Conservation (phyloP, 1,284 basidiomycete species). For the Peniophora sp. region DNA sequence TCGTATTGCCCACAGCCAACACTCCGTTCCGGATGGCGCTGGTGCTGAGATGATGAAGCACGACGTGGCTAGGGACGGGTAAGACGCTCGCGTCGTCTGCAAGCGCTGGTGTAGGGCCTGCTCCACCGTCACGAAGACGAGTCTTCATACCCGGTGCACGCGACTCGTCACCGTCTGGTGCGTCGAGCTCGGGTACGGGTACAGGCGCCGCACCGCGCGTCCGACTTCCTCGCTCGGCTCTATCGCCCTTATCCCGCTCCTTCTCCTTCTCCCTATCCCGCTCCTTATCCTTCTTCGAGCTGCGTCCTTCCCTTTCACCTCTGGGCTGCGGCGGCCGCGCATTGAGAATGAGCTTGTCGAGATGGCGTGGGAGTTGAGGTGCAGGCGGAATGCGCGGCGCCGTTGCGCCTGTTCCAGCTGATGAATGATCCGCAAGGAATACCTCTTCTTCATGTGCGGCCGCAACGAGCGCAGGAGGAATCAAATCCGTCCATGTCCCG, state of each 20-base stretch:
- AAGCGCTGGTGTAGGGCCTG: slow-evolving; percentile 23
- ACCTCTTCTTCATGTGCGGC: slow-evolving; percentile 83
- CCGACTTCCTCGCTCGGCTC: background rate
- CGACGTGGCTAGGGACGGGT: slow-evolving; percentile 91
- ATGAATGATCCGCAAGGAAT: slow-evolving; percentile 36
- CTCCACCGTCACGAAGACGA: slow-evolving; percentile 2
- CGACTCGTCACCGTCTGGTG: background rate
- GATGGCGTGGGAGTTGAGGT: slow-evolving; percentile 81
- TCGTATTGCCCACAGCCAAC: slow-evolving; percentile 89
- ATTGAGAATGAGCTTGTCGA: slow-evolving; percentile 94
- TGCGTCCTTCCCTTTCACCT: slow-evolving; percentile 5
- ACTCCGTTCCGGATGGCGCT: slow-evolving; percentile 94
- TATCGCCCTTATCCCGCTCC: background rate
- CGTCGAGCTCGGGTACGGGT: background rate
- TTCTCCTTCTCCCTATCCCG: slow-evolving; percentile 27
- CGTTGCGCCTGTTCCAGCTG: background rate
- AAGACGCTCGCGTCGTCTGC: slow-evolving; percentile 91
- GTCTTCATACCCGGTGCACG: background rate
- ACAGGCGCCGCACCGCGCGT: background rate
- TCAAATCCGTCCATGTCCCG: slow-evolving; percentile 64
- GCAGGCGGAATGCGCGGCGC: slow-evolving; percentile 77
- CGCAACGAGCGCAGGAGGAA: slow-evolving; percentile 68
- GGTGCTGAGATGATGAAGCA: slow-evolving; percentile 92
- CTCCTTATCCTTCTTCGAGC: slow-evolving; percentile 17
- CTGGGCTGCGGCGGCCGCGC: slow-evolving; percentile 23